Base-by-base conservation (phyloP, 1,284 basidiomycete species). In the Cryptococcus sp. region DNA sequence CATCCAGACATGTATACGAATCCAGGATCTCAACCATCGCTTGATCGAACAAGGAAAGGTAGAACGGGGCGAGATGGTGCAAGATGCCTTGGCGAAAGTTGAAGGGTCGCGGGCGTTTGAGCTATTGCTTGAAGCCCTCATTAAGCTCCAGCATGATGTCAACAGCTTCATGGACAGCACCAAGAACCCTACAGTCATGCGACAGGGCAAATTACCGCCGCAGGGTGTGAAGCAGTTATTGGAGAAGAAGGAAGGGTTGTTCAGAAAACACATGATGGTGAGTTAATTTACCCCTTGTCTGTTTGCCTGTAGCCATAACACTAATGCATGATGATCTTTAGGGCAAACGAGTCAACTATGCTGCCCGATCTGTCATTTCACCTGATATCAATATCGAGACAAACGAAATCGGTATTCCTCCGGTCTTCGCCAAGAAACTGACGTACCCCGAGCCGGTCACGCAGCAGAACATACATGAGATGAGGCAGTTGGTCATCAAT, bases 231-330 rank as follows among this genome's bases (percentile, higher is more conserved):
- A 99, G 82, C 96, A 99, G 78, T 85, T 89, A 15, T 80, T 99
- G 65, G 96, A 99, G 80, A 99, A 99, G 85, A 99, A 99, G 80
- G 96, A 99, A 69, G 96, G 96, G 57, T 78, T 99, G 51, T 99
- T 99, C 84, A 84, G 96, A 62, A 97, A 95, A 80, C 88, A 99
- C 76, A 99, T 99, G 96, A 99, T 99, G 96, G 92, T 91, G 59
- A 62, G 82, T 55, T 56, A 19, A 26, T 26, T 17, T 39, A 50
- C 11, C 37, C n/a, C 17, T 26, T 46, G 16, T 47, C 51, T 3
- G 51, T 3, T 25, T 43, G 26, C 4, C 13, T 48, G 22, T 17
- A 13, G 23, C 19, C 15, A 4, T n/a, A 34, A 34, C 8, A 34
- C 29, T 34, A 13, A 34, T 34, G n/a, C n/a, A n/a, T n/a, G n/a